These are phyloP conservation scores for Artomyces pyxidatus DNA, from an alignment of 768 basidiomycete species.

Conservation along the genomic window DNA sequence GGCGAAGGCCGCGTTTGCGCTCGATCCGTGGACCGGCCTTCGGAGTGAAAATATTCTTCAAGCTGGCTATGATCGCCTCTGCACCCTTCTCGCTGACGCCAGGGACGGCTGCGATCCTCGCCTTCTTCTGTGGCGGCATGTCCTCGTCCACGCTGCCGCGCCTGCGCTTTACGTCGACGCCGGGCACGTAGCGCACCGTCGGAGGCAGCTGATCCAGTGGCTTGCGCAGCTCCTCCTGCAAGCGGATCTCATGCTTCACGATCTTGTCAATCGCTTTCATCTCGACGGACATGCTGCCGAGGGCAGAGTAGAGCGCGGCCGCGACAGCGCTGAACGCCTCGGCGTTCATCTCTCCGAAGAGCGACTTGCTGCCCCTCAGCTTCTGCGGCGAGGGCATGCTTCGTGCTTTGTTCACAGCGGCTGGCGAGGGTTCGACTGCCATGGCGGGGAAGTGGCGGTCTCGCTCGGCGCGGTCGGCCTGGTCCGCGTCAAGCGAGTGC, in stretches of 20 bases:
- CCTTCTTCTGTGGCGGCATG: not conserved
- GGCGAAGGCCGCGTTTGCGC: not conserved
- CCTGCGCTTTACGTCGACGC: not conserved
- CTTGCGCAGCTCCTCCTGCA: slow-evolving; percentile 4
- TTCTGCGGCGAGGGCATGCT: not conserved
- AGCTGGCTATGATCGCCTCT: not conserved
- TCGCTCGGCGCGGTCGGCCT: slow-evolving; percentile 7
- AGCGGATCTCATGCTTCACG: slow-evolving; percentile 5
- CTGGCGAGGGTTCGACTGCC: not conserved
- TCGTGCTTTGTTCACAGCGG: not conserved
- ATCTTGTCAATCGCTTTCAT: slow-evolving; percentile 3
- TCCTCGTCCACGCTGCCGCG: not conserved
- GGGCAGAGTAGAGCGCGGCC: not conserved
- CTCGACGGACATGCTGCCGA: not conserved
- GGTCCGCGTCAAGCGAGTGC: slow-evolving; percentile 9
- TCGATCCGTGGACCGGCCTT: not conserved
- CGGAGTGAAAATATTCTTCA: not conserved
- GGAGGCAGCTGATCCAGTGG: too few relatives aligned
- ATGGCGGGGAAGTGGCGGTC: not conserved
- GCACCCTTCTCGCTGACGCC: not conserved
- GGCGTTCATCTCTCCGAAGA: not conserved
- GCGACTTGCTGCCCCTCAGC: not conserved
- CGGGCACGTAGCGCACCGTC: not conserved
- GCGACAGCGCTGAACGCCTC: slow-evolving; percentile 2
- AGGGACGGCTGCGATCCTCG: not conserved